Conservation (phyloP, 345 rosid genomes). For the Boechera retrofracta region DNA sequence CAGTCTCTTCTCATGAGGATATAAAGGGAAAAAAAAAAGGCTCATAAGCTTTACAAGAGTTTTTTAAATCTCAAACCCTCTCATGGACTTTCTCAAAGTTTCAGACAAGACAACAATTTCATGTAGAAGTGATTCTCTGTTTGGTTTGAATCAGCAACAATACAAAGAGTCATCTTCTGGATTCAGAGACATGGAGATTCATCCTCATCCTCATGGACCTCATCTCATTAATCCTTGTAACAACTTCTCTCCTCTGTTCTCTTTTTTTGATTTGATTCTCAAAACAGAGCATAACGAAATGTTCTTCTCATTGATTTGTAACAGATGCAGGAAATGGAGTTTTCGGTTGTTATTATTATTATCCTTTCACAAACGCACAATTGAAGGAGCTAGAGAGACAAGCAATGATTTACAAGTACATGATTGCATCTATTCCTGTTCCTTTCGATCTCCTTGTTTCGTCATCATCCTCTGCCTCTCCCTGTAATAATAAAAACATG, state of each 20-base stretch:
- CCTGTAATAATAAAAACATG: slow-evolving; percentile 39
- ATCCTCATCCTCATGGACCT: slow-evolving; percentile 38
- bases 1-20: slow-evolving; percentile 16
- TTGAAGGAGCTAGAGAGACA: slow-evolving; percentile 84
- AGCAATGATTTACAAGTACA: slow-evolving; percentile 80
- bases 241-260: slow-evolving; percentile 6
- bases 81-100: slow-evolving; percentile 52
- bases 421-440: slow-evolving; percentile 84
- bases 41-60: slow-evolving; percentile 15
- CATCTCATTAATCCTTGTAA: slow-evolving; percentile 41
- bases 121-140: slow-evolving; percentile 41
- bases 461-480: slow-evolving; percentile 38
- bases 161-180: slow-evolving; percentile 38
- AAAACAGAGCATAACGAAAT: slow-evolving; percentile 2
- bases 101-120: slow-evolving; percentile 50
- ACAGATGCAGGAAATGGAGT: slow-evolving; percentile 44
- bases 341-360: slow-evolving; percentile 35
- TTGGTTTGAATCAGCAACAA: slow-evolving; percentile 45
- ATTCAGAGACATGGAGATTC: slow-evolving; percentile 42
- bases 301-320: slow-evolving; percentile 8
- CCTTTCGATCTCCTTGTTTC: slow-evolving; percentile 72
- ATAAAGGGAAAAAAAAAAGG: not conserved
- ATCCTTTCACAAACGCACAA: slow-evolving; percentile 82
- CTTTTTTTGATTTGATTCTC: not conserved
- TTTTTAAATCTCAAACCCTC: slow-evolving; percentile 15